phyloP scores from a whole-genome alignment of 176 grass and related monocot species.

The Carex myosuroides region DNA sequence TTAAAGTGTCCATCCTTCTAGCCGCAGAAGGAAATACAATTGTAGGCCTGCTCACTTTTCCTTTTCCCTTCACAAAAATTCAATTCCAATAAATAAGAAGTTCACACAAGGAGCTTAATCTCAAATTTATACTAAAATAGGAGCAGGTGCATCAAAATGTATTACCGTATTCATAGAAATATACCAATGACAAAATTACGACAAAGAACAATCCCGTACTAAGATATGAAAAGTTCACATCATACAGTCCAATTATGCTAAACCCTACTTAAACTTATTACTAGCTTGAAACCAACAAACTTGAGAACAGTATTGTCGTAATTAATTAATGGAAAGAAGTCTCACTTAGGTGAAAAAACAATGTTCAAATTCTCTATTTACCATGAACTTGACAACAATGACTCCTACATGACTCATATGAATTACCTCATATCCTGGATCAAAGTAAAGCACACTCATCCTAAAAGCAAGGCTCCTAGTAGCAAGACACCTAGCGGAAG shows the following conservation, averaged over 20 bases:
- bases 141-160: not conserved
- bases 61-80: conserved; percentile 38
- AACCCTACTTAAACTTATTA: not conserved
- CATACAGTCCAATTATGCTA: not conserved
- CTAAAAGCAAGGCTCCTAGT: conserved; percentile 87
- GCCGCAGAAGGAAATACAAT: conserved; percentile 79
- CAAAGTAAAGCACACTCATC: conserved; percentile 94
- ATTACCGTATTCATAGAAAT: not conserved
- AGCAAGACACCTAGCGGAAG: conserved; percentile 74
- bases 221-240: not conserved
- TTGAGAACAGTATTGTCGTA: too few species aligned
- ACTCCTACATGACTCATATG: too few species aligned
- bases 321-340: not conserved
- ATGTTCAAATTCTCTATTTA: not conserved
- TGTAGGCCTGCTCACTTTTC: conserved; percentile 49
- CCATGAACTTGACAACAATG: not conserved
- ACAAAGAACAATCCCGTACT: not conserved
- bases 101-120: not conserved
- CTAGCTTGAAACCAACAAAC: too few species aligned
- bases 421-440: conserved; percentile 44
- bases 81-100: not conserved
- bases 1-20: conserved; percentile 94
- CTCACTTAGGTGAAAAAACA: not conserved
- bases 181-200: not conserved
- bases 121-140: not conserved